Evolutionary conservation across 208 protist species (phyloP).

Genomic region (Tritrichomonas foetus): DNA sequence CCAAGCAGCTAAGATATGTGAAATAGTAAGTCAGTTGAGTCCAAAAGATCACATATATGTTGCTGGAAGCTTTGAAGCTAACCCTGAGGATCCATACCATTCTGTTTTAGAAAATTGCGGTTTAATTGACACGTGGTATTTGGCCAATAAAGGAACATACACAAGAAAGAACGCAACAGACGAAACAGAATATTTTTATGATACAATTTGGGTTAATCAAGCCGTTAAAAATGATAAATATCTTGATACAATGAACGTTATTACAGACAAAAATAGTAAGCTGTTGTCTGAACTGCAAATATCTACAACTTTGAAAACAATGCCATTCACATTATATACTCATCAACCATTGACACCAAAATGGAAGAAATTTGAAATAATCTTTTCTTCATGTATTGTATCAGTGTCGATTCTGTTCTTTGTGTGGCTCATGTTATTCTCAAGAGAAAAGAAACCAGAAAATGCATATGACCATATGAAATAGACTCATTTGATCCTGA

Average conservation of each 20-base stretch:
- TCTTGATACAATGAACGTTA: not conserved
- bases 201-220: not conserved
- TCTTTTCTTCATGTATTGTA: not conserved
- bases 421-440: not conserved
- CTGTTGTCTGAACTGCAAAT: no score
- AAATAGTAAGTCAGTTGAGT: not conserved
- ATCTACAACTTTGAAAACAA: no score
- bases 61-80: not conserved
- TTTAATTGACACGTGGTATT: not conserved
- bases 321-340: not conserved
- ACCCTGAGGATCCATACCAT: not conserved
- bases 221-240: not conserved
- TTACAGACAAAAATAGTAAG: no score
- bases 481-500: no score
- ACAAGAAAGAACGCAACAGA: not conserved
- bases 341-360: not conserved
- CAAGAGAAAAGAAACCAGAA: not conserved
- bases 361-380: slow-evolving; percentile 27
- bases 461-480: no score
- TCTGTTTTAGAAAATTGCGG: not conserved
- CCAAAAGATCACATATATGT: not conserved
- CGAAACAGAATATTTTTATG: not conserved
- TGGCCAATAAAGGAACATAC: not conserved
- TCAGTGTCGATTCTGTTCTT: not conserved
- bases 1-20: not conserved